These are phyloP conservation scores for Fusarium citri DNA, from an alignment of 2,329 filamentous ascomycete genomes.

Conservation along the genomic window DNA sequence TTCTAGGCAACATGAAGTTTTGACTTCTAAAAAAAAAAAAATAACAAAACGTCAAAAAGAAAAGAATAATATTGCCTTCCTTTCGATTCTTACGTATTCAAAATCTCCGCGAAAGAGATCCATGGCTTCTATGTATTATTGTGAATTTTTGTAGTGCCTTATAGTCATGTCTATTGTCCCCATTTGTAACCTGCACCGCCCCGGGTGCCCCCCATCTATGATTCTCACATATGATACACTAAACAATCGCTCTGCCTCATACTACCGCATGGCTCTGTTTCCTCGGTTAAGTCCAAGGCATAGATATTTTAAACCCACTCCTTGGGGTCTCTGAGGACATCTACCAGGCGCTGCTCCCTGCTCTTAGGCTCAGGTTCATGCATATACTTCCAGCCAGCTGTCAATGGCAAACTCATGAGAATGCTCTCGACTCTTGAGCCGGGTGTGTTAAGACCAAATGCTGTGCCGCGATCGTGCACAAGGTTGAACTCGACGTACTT, in stretches of 20 bases:
- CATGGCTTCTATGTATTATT: slow-evolving; percentile 11
- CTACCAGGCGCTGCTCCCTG: slow-evolving; percentile 82
- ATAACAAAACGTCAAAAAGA: background rate
- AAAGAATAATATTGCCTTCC: background rate
- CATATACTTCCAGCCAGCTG: slow-evolving; percentile 97
- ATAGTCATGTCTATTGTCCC: background rate
- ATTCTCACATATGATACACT: slow-evolving; percentile 41
- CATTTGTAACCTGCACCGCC: slow-evolving; percentile 32
- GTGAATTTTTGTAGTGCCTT: slow-evolving; percentile 8
- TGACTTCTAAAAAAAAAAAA: background rate
- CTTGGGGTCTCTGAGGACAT: slow-evolving; percentile 73
- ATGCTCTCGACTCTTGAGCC: slow-evolving; percentile 95
- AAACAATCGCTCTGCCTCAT: slow-evolving; percentile 29
- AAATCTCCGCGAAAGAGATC: background rate
- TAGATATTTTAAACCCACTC: slow-evolving; percentile 69
- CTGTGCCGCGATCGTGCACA: slow-evolving; percentile 94
- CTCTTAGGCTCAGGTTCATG: slow-evolving; percentile 81
- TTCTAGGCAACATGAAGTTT: background rate
- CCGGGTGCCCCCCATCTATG: slow-evolving; percentile 35
- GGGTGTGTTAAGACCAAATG: slow-evolving; percentile 93
- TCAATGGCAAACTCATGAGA: slow-evolving; percentile 94
- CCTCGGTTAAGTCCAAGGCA: background rate
- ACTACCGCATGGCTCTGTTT: slow-evolving; percentile 10
- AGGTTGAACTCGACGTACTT: slow-evolving; percentile 99
- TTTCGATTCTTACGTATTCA: background rate